Base-by-base conservation (phyloP, 2,329 filamentous ascomycete species). In the Fusarium fujikuroi region DNA sequence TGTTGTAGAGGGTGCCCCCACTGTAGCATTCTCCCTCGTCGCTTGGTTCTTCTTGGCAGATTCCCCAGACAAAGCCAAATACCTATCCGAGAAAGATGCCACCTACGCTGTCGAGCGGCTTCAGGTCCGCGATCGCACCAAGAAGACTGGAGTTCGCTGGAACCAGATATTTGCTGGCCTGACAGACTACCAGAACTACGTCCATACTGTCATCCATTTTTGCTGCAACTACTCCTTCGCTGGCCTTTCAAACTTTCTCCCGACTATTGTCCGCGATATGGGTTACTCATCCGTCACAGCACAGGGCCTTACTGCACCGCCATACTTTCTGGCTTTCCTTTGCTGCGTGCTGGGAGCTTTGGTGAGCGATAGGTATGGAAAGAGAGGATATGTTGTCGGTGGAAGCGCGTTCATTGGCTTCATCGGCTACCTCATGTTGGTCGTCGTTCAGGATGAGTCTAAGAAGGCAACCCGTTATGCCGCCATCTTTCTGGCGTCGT, bases 171-270 rank as follows among this genome's bases (percentile, higher is more conserved):
- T 58, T 7, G 59, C 71, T 7, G 69, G 69, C 0, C 43, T 74
- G 0, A 30, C 46, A 4, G 71, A 74, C 39, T 74, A 74, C 9
- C 46, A 74, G 21, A 54, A 49, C 14, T 74, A 74, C 12, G 3
- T 72, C 11, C 69, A 74, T 19, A 56, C 71, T 1, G 25, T 63
- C 5, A 70, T 74, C 3, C 69, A 72, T 23, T 74, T 74, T 28
- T 72, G 71, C 28, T 72, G 66, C 44, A 74, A 74, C 42, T 72
- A 63, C 28, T 72, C 71, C 1, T 74, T 74, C 21, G 69, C 69
- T 0, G 69, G 59, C 6, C 59, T 74, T 16, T 47, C 69, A 21
- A 72, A 72, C 40, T 74, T 72, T 15, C 71, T 74, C 2, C 71
- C 69, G 1, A 70, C 69, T 1, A 74, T 74, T 34, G 66, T 74